Base-by-base conservation (phyloP, 2,329 filamentous ascomycete species). In the Orbilia blumenaviensis region DNA sequence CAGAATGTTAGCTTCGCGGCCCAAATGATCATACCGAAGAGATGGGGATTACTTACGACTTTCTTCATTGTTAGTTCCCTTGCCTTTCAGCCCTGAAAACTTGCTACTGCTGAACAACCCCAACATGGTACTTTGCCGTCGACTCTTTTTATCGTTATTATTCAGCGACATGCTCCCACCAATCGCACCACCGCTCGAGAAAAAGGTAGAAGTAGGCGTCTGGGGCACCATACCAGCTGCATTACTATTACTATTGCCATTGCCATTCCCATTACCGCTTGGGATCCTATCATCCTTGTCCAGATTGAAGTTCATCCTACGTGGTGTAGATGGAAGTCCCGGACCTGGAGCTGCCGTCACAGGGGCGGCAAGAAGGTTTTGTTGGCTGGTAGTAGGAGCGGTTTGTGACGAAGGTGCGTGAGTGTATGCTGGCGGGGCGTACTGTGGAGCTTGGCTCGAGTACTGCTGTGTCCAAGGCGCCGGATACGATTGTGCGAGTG, bases 391-490 rank as follows among this genome's bases (percentile, higher is more conserved):
- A 58, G 66, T 48, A 25, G 66, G 66, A 18, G 64, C 64, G 5
- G 56, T 56, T 29, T 58, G 66, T 14, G 58, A 44, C 21, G 56
- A 44, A 1, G 56, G 56, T 29, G 56, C 56, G 36, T 42, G 56
- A 7, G 56, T 61, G 41, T 48, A 61, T 41, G 41, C 54, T 42
- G 12, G 44, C 27, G 41, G 52, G 29, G 27, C 14, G 21, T 46
- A 62, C 12, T 34, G 44, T 12, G 27, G 48, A 34, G 29, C 6
- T 29, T 42, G 36, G 44, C 34, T 23, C 21, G 29, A 18, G 34
- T 69, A 48, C 38, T 42, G 42, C 25, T 56, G 52, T 21, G n/a
- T 38, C 52, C 52, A 56, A 9, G 87, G 10, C 86, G 81, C 25
- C 79, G 84, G 6, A 82, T 81, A 56, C 16, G 52, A 56, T 25